These are phyloP conservation scores for Uronychia setigera DNA, from an alignment of 73 alveolate genomes.

Conservation along the genomic window DNA sequence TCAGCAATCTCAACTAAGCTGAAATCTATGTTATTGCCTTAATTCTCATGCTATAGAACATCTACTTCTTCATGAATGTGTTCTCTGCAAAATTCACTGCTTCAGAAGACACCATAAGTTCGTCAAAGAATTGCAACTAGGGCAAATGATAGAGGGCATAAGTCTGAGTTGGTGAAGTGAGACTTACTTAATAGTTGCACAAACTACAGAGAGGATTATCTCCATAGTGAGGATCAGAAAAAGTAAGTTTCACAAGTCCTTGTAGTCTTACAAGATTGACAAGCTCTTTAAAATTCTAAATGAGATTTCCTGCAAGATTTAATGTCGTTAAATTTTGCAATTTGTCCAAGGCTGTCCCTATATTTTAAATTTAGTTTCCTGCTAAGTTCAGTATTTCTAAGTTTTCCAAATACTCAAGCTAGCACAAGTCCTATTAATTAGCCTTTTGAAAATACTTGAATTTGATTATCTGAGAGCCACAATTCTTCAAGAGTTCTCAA, in stretches of 20 bases:
- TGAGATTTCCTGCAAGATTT: conserved; percentile 1
- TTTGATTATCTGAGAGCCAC: not conserved
- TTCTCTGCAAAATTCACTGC: conserved; percentile 65
- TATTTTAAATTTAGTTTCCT: not conserved
- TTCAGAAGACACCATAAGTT: conserved; percentile 54
- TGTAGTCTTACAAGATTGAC: not conserved
- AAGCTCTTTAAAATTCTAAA: conserved; percentile 1
- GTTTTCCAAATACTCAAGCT: not conserved
- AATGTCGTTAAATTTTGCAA: not conserved
- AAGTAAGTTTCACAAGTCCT: not conserved
- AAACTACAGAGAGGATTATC: not conserved
- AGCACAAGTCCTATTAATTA: not conserved
- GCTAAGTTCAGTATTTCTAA: not conserved
- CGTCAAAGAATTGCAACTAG: conserved; percentile 41
- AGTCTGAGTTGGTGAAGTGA: conserved; percentile 18
- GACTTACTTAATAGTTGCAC: conserved; percentile 1
- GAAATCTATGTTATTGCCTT: not conserved
- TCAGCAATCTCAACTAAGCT: not conserved
- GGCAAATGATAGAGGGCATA: conserved; percentile 64
- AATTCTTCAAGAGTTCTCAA: not conserved
- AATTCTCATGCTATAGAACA: conserved; percentile 14
- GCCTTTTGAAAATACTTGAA: not conserved
- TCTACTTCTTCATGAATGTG: conserved; percentile 50
- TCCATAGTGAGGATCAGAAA: conserved; percentile 1
- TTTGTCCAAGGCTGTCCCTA: not conserved